Evolutionary conservation across 371 early-diverging fungal species (phyloP), one percentile per base, ranked within the genome.

Genomic region (Mucor plumbeus): DNA sequence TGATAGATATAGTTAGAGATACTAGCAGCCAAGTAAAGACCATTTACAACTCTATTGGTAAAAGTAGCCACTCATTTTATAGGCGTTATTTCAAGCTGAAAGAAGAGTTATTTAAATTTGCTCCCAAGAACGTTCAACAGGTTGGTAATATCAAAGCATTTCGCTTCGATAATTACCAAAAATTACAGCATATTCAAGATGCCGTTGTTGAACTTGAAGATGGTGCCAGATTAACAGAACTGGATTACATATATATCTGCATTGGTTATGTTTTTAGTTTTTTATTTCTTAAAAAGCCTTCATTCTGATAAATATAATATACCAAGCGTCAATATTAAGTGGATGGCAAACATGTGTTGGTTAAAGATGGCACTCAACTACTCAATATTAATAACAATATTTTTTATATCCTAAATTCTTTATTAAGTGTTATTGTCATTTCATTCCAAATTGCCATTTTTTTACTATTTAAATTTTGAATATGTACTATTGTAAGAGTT

Each of bases 221-320:
- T 59, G 84, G 83, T 7, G 67, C 75, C 0, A 2, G 31, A 7
- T 63, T 86, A 0, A 69, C 65, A 21, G 61, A 73, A 8, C 64
- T 85, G 0, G 85, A 90, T 61, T 44, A 47, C 7, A 63, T 90
- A 10, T 72, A 88, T 3, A 84, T 85, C 61, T 87, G 86, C 26
- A 90, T 89, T 1, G 91, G 89, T 0, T 89, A 87, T 65, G 70
- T 85, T 0, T 86, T 81, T 48, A 77, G 75, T 13, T 85, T 78
- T 59, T 89, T n/a, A 89, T 15, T 90, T 89, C 55, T 36, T 72
- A 15, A 72, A 74, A 15, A 59, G 69, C 8, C 39, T 77, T 13
- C 57, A 70, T 11, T 50, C 50, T 5, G 70, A 69, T 10, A n/a
- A 43, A 1, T 35, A 64, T 15, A 36, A 57, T 26, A 69, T 38